These are phyloP conservation scores for Asterochloris sp. DNA, from an alignment of 139 green algal genomes.

Conservation along the genomic window DNA sequence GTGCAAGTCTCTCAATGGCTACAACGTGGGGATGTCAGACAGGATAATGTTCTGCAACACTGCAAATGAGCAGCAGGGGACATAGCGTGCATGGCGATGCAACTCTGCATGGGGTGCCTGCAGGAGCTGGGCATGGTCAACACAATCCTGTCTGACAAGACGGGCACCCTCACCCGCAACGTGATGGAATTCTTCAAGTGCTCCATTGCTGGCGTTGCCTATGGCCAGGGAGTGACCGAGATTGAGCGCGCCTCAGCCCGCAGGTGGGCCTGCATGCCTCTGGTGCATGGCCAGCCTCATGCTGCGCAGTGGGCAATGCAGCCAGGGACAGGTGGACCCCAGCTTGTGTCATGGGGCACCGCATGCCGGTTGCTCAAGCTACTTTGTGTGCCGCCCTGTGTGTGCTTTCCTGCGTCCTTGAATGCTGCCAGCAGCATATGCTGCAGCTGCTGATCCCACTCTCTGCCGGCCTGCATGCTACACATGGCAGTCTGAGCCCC, in stretches of 20 bases:
- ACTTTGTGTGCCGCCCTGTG: not conserved
- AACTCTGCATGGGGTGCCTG: not conserved
- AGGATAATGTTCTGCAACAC: no score
- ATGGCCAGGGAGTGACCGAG: slow-evolving; percentile 85
- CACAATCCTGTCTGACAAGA: slow-evolving; percentile 53
- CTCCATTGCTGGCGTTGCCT: slow-evolving; percentile 78
- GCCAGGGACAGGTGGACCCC: no score
- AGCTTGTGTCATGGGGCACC: no score
- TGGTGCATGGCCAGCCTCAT: no score
- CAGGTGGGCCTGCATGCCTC: slow-evolving; percentile 10
- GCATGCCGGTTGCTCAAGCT: not conserved
- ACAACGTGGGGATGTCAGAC: no score
- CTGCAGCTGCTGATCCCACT: no score
- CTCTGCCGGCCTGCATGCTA: no score
- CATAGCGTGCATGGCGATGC: not conserved
- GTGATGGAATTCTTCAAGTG: slow-evolving; percentile 92
- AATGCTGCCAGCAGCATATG: no score
- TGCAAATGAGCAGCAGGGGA: not conserved
- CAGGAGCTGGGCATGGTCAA: slow-evolving; percentile 46
- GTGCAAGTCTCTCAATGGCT: no score
- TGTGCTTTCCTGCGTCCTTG: no score
- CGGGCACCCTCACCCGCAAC: slow-evolving; percentile 70
- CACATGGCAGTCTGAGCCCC: no score
- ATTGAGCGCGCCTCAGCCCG: slow-evolving; percentile 66
- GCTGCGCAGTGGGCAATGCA: no score